Base-by-base conservation (phyloP, 108 stramenopile species). In the Stephanodiscus triporus region DNA sequence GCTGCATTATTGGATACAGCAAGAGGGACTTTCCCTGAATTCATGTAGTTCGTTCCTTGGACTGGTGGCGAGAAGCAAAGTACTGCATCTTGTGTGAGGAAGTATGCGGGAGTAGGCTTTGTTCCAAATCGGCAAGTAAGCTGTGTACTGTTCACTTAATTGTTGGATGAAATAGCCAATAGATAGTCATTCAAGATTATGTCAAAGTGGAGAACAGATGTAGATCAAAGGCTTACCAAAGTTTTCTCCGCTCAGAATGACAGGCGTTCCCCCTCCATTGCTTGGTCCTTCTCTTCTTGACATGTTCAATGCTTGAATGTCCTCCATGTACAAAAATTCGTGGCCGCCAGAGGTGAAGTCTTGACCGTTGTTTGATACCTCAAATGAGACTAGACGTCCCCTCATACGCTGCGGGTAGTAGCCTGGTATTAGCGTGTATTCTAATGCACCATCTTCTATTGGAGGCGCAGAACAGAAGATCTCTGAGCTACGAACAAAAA, bases 351-450 rank as follows among this genome's bases (percentile, higher is more conserved):
- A 55, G 13, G 81, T 80, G 56, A 72, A 81, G 37, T 77, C 81
- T 66, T 75, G 75, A 4, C 70, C 79, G 55, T 95, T 94, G 42
- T 87, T 85, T 42, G 85, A 84, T 0, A 92, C 71, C 61, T 92
- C 91, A 7, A 95, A 65, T 14, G 66, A 63, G 4, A 90, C 91
- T 49, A 88, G 43, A 37, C 65, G 62, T 14, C 83, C 77, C 11
- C 22, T 55, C 4, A 72, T 59, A 62, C 84, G 87, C 26, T 81
- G 72, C 4, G 93, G 93, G 74, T 89, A 89, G 38, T 56, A 60
- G 27, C 43, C 66, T 29, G 51, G 29, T 45, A 80, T 13, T 42
- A 38, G 30, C n/a, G 70, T n/a, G 57, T 65, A 75, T 13, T 38
- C 53, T 45, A 74, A 27, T 61, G 29, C 23, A 2, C 30, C 13